These are phyloP conservation scores for Fusarium compactum DNA, from an alignment of 2,329 filamentous ascomycete genomes.

Conservation along the genomic window DNA sequence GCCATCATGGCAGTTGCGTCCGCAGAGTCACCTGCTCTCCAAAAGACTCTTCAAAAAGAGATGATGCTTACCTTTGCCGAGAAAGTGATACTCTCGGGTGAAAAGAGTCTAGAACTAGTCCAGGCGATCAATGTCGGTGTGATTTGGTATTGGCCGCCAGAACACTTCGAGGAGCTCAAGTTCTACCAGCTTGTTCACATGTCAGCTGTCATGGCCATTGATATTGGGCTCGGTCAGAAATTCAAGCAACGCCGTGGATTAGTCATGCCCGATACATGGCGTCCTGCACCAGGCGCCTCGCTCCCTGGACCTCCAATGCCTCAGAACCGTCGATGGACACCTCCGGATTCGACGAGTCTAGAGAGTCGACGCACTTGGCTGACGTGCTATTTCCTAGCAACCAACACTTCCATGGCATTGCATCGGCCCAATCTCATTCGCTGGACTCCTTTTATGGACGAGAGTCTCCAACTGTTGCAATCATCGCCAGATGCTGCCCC, in stretches of 20 bases:
- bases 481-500: conserved; percentile 66
- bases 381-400: conserved; percentile 68
- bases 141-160: conserved; percentile 89
- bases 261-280: conserved; percentile 50
- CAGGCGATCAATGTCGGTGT: conserved; percentile 80
- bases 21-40: conserved; percentile 66
- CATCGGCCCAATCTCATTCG: conserved; percentile 71
- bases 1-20: conserved; percentile 75
- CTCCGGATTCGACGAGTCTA: conserved; percentile 65
- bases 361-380: conserved; percentile 71
- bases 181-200: conserved; percentile 90
- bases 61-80: conserved; percentile 80
- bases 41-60: conserved; percentile 74
- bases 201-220: conserved; percentile 83
- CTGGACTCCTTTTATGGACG: conserved; percentile 71
- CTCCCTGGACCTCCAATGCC: conserved; percentile 40
- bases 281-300: conserved; percentile 46
- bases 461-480: conserved; percentile 68
- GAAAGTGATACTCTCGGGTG: conserved; percentile 77
- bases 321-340: conserved; percentile 50
- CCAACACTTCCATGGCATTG: conserved; percentile 71
- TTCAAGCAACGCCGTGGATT: conserved; percentile 37
- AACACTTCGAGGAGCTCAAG: conserved; percentile 86
- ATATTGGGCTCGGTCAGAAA: conserved; percentile 77
- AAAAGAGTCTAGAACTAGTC: conserved; percentile 85